phyloP scores from a whole-genome alignment of 2,329 filamentous ascomycete genomes.

The Ascochyta pisi region DNA sequence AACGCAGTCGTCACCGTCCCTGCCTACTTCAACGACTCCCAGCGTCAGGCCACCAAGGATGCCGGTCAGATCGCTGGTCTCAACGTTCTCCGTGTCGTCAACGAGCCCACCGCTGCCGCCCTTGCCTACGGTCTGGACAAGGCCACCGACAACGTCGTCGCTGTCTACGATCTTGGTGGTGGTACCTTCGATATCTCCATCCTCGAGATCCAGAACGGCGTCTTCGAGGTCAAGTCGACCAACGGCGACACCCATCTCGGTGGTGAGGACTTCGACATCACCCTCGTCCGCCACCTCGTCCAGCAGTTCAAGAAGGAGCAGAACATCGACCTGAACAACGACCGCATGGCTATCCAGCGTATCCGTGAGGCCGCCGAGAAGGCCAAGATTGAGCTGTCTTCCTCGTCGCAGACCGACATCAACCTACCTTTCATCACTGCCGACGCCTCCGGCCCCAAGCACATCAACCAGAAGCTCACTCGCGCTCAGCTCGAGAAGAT shows the following conservation, averaged over 20 bases:
- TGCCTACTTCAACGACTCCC: constrained; percentile 98
- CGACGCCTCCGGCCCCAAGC: constrained; percentile 92
- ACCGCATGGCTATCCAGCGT: constrained; percentile 99
- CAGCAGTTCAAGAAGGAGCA: constrained; percentile 97
- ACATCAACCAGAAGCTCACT: constrained; percentile 96
- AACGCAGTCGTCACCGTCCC: constrained; percentile 97
- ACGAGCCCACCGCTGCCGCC: constrained; percentile 95
- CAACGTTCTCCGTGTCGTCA: constrained; percentile 96
- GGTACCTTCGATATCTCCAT: constrained; percentile 99
- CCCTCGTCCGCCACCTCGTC: constrained; percentile 90
- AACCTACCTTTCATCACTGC: constrained; percentile 99
- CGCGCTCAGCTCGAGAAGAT: constrained; percentile 92
- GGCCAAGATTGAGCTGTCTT: constrained; percentile 98
- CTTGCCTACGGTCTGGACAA: constrained; percentile 97
- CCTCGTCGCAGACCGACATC: constrained; percentile 93
- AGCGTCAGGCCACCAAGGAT: constrained; percentile 98
- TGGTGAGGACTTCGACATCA: constrained; percentile 98
- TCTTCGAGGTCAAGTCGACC: constrained; percentile 99
- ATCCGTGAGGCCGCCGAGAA: constrained; percentile 99
- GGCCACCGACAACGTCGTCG: constrained; percentile 85
- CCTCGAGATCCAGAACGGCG: constrained; percentile 95
- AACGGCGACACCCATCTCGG: constrained; percentile 98
- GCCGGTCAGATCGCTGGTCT: constrained; percentile 95
- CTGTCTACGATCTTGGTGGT: constrained; percentile 97
- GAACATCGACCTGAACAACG: constrained; percentile 84